These are phyloP conservation scores for Plasmodium knowlesi DNA, from an alignment of 169 alveolate genomes.

Conservation along the genomic window DNA sequence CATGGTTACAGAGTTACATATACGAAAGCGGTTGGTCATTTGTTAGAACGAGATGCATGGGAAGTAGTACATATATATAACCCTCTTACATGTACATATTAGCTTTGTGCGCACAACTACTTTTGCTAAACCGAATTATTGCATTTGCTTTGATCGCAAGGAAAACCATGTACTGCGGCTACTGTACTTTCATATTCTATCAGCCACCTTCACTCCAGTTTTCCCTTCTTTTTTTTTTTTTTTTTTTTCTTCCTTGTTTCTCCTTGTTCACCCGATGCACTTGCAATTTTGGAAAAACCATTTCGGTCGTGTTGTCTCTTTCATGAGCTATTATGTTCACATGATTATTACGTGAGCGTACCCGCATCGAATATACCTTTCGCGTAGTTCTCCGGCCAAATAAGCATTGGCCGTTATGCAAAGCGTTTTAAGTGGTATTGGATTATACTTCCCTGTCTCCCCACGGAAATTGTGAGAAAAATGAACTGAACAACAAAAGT, in stretches of 20 bases:
- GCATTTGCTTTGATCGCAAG: background rate
- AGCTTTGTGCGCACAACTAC: background rate
- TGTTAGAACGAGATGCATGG: background rate
- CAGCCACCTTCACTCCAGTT: background rate
- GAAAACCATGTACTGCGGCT: background rate
- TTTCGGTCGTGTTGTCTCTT: background rate
- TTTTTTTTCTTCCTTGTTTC: background rate
- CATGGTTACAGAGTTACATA: background rate
- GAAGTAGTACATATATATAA: background rate
- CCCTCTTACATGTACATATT: background rate
- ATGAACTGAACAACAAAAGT: background rate
- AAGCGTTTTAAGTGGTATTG: background rate
- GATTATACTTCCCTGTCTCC: background rate
- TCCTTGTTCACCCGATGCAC: background rate
- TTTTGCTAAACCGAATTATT: background rate
- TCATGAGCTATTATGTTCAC: background rate
- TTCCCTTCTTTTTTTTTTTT: background rate
- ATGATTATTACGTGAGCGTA: background rate
- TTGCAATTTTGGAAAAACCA: background rate
- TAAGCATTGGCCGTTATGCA: background rate
- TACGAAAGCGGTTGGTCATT: background rate
- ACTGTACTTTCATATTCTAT: background rate
- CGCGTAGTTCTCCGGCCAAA: background rate
- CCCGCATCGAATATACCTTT: background rate
- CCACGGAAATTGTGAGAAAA: background rate